Base-by-base conservation (phyloP, 768 basidiomycete species). In the Lactarius psammicola region DNA sequence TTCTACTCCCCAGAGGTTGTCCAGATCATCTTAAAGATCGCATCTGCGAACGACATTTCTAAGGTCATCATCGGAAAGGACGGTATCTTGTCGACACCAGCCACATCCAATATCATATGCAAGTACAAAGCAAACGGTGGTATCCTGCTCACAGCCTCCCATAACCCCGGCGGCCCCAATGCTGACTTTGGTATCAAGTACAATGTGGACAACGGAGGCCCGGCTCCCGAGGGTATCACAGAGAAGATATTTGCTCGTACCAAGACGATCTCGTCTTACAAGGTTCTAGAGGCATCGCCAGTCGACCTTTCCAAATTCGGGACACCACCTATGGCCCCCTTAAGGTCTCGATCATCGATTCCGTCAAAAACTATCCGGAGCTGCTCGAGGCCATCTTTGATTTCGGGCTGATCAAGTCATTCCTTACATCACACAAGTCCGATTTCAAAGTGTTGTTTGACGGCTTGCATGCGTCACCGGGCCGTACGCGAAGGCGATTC, bases 141-240 rank as follows among this genome's bases (percentile, higher is more conserved):
- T 69, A 99, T 99, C 77, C 83, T 99, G 62, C 82, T 99, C 69
- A 99, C 97, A 5, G 97, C 97, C 20, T 90, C 88, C 67, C 97
- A 99, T 82, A 99, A 99, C 78, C 95, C 97, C 20, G 97, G 97
- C 62, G 97, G 97, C 28, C 97, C 97, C n/a, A 85, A 94, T 74
- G 90, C 92, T 72, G 97, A 99, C 78, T 99, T 98, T 76, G 97
- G 97, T 56, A 98, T 99, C 85, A 98, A 99, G 79, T 99, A 97
- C 82, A 99, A 99, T 77, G 90, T 94, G 56, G 88, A 89, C 44
- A 99, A 99, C 72, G 97, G 97, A 67, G 97, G 97, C 3, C 96
- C 97, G 23, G 97, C 97, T 26, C 95, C 97, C 0, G 97, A 99
- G 79, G 87, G 82, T 73, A 88, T 99, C 65, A 99, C 97, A n/a